Evolutionary conservation across 208 protist species (phyloP), one percentile per base, ranked within the genome.

Genomic region (Crithidia mellificae): DNA sequence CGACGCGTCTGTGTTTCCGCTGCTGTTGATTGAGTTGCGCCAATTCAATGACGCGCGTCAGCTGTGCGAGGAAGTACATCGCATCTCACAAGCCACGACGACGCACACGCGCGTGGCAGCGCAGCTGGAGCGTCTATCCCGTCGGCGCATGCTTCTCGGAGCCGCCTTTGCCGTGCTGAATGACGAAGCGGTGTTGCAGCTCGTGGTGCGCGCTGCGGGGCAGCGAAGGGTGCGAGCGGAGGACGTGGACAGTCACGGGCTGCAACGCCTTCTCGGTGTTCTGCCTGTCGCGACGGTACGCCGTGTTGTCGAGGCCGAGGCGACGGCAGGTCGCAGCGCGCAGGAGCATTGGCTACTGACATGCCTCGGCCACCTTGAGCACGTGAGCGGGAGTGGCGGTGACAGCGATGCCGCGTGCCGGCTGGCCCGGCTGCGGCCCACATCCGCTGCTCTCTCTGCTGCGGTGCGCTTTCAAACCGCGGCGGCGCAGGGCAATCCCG

Each of bases 171-270:
- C 69, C 22, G 70, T 91, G 6, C 47, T 94, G n/a, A 46, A 80
- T 36, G 66, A 72, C 1, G 75, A 81, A 59, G 29, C 56, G 11
- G 59, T 53, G n/a, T 83, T 96, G 71, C 51, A 54, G 47, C 30
- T 25, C 25, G 77, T 91, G 57, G 58, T 90, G 54, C 61, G 51
- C 20, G 78, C 81, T 14, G 49, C 56, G 2, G 74, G 79, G 7
- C 41, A 74, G 51, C 39, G 57, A 20, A 57, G 54, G 6, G 74
- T 90, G 54, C 66, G 55, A 22, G 68, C 78, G 2, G 43, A 62
- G 25, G 88, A 96, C 54, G 32, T 96, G 20, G 87, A 93, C 73
- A 68, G 72, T 27, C 76, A 90, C 66, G 91, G 82, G 5, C 53
- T 92, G 32, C 81, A 92, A 71, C 79, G 88, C 27, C 59, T 96